Evolutionary conservation across 306 rosid genomes (phyloP), one percentile per base, ranked within the genome.

Genomic region (Cucurbita maxima): DNA sequence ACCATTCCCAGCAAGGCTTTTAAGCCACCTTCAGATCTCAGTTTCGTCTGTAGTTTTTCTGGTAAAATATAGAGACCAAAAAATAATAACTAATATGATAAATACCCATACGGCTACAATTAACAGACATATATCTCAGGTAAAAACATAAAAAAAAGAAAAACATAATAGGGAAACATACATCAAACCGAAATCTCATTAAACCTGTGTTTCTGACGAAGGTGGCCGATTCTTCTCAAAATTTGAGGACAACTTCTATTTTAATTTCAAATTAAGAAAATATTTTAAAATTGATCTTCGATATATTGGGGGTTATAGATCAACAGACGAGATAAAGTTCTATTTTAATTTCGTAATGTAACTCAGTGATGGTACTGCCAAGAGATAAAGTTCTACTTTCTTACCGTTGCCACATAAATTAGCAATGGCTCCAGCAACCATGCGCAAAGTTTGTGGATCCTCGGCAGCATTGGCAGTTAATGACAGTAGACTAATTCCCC

Each of bases 371-470:
- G 34, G 16, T 11, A 19, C n/a, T 40, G 34, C 13, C 71, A 60
- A 47, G 64, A 74, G 57, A 48, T 22, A 4, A 68, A 20, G 63
- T 60, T 51, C 50, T 47, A 76, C n/a, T 48, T 66, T 59, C 71
- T 57, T 91, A 94, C 99, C 99, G 76, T 94, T 91, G 76, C 99
- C 97, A 73, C 99, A 95, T 64, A 95, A 77, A 82, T 95, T 95
- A 74, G 97, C 97, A 79, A 95, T 88, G 77, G 96, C 99, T 68
- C 99, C 96, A 14, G 97, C 97, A 70, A 95, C 96, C 97, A 91
- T 91, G 82, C 99, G 96, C 18, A 95, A 95, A 60, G 99, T 95
- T 81, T 95, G 97, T 53, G 99, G 89, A 82, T 95, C 99, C 82
- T 95, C 97, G 22, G 99, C 97, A 82, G 92, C 96, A 72, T 93